phyloP scores from a whole-genome alignment of 2,329 filamentous ascomycete genomes.

The Fusarium ramigenum region DNA sequence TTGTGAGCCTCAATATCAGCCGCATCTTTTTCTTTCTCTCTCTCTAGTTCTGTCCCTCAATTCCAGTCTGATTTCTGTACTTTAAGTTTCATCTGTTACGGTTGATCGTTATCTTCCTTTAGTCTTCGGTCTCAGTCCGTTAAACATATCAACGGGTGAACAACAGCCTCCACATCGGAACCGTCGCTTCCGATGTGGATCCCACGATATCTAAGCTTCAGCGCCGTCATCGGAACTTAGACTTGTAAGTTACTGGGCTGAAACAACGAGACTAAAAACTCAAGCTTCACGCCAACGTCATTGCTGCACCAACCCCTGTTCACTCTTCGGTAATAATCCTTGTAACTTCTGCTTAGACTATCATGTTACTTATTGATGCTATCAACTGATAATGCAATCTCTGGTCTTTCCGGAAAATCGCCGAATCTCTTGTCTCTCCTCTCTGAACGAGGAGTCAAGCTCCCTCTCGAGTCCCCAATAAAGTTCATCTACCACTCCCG shows the following conservation, averaged over 20 bases:
- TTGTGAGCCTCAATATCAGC: not conserved
- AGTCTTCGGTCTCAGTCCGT: not conserved
- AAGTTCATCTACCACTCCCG: constrained; percentile 53
- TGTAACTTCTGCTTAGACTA: constrained; percentile 17
- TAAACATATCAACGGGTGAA: not conserved
- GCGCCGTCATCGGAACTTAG: constrained; percentile 36
- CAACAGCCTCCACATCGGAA: constrained; percentile 18
- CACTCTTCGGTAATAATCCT: constrained; percentile 33
- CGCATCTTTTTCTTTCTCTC: not conserved
- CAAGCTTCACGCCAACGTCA: constrained; percentile 35
- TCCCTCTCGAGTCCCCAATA: constrained; percentile 17
- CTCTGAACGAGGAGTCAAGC: not conserved
- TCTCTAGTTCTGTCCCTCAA: not conserved
- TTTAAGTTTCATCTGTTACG: not conserved
- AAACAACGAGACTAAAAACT: constrained; percentile 19
- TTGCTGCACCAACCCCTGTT: constrained; percentile 20
- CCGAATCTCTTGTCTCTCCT: constrained; percentile 4
- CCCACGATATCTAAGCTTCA: not conserved
- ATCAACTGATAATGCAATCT: constrained; percentile 27
- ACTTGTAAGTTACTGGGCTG: constrained; percentile 21
- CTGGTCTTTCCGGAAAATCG: constrained; percentile 23
- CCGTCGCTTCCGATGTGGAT: constrained; percentile 35
- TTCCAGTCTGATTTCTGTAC: not conserved
- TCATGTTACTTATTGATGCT: constrained; percentile 35
- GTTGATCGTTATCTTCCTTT: not conserved